Conservation (phyloP, 352 stramenopile species). For the Ophiocytium majus region DNA sequence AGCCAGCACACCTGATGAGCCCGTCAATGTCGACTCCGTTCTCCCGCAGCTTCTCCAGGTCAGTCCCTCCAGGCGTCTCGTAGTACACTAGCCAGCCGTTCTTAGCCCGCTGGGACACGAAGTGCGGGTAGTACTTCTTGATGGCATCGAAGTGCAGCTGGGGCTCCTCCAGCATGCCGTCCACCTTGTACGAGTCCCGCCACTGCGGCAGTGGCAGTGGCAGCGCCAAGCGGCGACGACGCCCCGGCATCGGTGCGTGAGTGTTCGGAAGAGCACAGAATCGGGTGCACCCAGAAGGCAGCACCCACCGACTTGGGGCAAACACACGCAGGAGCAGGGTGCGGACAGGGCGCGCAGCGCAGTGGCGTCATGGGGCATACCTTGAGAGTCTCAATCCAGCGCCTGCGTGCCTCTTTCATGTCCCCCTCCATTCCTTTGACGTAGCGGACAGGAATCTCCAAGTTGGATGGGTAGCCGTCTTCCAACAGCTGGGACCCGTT, state of each 20-base stretch:
- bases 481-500: neutral
- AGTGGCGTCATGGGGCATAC: no score
- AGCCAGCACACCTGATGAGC: slow-evolving; percentile 61
- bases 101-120: slow-evolving; percentile 76
- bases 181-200: slow-evolving; percentile 75
- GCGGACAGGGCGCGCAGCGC: slow-evolving; percentile 1
- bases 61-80: slow-evolving; percentile 62
- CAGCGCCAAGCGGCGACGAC: no score
- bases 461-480: slow-evolving; percentile 48
- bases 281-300: neutral
- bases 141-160: slow-evolving; percentile 76
- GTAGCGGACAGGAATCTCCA: slow-evolving; percentile 56
- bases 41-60: slow-evolving; percentile 74
- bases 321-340: no score
- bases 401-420: slow-evolving; percentile 47
- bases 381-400: slow-evolving; percentile 58
- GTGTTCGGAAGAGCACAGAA: no score
- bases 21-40: slow-evolving; percentile 79
- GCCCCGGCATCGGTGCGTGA: no score
- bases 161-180: slow-evolving; percentile 74
- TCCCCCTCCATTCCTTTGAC: slow-evolving; percentile 56
- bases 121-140: slow-evolving; percentile 85
- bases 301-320: no score
- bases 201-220: slow-evolving; percentile 59
- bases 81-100: slow-evolving; percentile 57